Percentiles rank a stretch among this genome's conserved stretches.
Conservation (phyloP, 768 basidiomycete species). For the Termitomyces sp. region DNA sequence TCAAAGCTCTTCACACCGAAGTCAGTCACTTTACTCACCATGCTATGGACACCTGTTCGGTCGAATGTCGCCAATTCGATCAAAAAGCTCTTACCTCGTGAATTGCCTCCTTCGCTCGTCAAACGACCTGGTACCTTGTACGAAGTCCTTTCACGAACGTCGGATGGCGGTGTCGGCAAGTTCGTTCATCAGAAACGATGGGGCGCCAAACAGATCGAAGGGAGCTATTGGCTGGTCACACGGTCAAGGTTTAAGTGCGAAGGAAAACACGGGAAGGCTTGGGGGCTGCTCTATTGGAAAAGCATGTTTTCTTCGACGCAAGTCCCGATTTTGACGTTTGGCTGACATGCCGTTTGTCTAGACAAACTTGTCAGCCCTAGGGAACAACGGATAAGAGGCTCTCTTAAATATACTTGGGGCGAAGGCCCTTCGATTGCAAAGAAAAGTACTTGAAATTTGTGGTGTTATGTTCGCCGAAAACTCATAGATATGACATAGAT, state of each 20-base stretch:
- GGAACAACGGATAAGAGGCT: slow-evolving; percentile 63
- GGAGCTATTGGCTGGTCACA: slow-evolving; percentile 75
- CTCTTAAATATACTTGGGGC: slow-evolving; percentile 71
- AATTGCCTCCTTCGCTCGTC: slow-evolving; percentile 56
- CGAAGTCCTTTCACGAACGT: slow-evolving; percentile 64
- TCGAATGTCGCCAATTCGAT: slow-evolving; percentile 33
- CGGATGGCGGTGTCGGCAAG: slow-evolving; percentile 61
- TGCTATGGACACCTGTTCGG: slow-evolving; percentile 30
- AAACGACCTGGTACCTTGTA: slow-evolving; percentile 60
- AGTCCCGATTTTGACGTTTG: not conserved
- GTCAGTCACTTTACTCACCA: slow-evolving; percentile 9
- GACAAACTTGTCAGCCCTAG: slow-evolving; percentile 54
- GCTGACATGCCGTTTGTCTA: slow-evolving; percentile 20
- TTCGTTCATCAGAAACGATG: slow-evolving; percentile 71
- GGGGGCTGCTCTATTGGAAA: slow-evolving; percentile 77
- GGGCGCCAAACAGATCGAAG: slow-evolving; percentile 57
- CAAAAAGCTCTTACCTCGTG: slow-evolving; percentile 50
- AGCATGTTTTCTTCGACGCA: slow-evolving; percentile 38
- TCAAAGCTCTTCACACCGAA: not conserved
- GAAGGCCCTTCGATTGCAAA: slow-evolving; percentile 43
- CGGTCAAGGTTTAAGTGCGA: slow-evolving; percentile 64
- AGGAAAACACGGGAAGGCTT: slow-evolving; percentile 75
- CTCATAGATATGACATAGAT: not conserved
- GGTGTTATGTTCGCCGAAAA: not conserved
- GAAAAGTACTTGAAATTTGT: slow-evolving; percentile 4